These are phyloP conservation scores for Millerozyma miso DNA, from an alignment of 805 yeast genomes.

Conservation along the genomic window DNA sequence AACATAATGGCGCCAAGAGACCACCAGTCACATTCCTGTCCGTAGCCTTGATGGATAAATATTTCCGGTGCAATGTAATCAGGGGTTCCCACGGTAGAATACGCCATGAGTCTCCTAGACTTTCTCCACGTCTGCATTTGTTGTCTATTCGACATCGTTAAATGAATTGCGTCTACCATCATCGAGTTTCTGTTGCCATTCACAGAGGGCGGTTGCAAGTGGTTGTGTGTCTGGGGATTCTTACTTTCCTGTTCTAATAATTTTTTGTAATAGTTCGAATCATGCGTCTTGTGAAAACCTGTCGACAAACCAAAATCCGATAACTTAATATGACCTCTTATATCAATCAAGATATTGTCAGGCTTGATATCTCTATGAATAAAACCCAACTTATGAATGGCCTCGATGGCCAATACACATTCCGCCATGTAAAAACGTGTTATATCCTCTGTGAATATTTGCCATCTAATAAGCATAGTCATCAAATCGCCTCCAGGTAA, in stretches of 20 bases:
- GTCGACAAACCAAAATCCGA: slow-evolving; percentile 80
- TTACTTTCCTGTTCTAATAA: slow-evolving; percentile 56
- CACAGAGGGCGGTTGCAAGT: slow-evolving; percentile 21
- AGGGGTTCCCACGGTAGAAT: slow-evolving; percentile 94
- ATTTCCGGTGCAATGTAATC: slow-evolving; percentile 96
- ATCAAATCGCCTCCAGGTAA: slow-evolving; percentile 81
- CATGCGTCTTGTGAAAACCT: slow-evolving; percentile 92
- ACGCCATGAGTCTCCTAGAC: slow-evolving; percentile 87
- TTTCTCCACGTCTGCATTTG: slow-evolving; percentile 97
- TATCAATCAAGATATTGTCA: slow-evolving; percentile 87
- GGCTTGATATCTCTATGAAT: slow-evolving; percentile 98
- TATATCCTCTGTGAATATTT: slow-evolving; percentile 88
- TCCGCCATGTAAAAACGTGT: slow-evolving; percentile 94
- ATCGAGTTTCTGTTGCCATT: slow-evolving; percentile 60
- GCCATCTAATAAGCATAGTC: slow-evolving; percentile 96
- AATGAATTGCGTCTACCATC: slow-evolving; percentile 90
- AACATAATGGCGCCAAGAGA: slow-evolving; percentile 94
- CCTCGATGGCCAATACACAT: slow-evolving; percentile 92
- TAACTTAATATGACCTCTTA: slow-evolving; percentile 63
- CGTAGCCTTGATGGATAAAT: slow-evolving; percentile 88
- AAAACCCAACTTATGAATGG: slow-evolving; percentile 86
- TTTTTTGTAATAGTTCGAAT: slow-evolving; percentile 79
- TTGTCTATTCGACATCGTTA: slow-evolving; percentile 92
- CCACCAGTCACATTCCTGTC: slow-evolving; percentile 99
- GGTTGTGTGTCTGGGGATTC: slow-evolving; percentile 26